phyloP scores from a whole-genome alignment of 139 green algal genomes.

The Coelastrella sp. region DNA sequence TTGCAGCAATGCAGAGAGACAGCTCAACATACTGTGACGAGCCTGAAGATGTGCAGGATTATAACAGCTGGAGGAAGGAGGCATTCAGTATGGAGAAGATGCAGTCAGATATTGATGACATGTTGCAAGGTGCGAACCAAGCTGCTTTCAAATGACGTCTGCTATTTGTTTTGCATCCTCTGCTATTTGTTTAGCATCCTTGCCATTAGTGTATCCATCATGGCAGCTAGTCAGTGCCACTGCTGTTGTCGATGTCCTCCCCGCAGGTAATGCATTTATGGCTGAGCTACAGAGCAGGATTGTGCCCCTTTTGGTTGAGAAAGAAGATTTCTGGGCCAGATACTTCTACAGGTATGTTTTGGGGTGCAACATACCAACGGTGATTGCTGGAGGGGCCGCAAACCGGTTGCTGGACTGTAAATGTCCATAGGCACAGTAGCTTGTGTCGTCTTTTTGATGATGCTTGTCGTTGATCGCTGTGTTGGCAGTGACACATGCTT shows the following conservation, averaged over 20 bases:
- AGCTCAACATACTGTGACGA: slow-evolving; percentile 95
- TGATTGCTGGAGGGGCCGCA: too few species aligned
- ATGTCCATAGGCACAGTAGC: too few species aligned
- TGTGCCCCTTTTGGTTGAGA: slow-evolving; percentile 92
- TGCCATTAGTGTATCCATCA: too few species aligned
- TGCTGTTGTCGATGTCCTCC: neutral
- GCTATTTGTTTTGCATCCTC: too few species aligned
- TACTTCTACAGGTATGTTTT: slow-evolving; percentile 93
- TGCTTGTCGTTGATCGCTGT: too few species aligned
- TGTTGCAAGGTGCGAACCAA: slow-evolving; percentile 66
- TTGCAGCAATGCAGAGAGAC: slow-evolving; percentile 89
- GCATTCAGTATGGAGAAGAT: slow-evolving; percentile 67
- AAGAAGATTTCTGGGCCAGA: slow-evolving; percentile 92
- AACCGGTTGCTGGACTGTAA: too few species aligned
- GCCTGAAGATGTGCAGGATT: slow-evolving; percentile 87
- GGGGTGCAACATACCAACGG: neutral
- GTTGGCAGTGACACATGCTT: too few species aligned
- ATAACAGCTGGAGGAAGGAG: slow-evolving; percentile 54
- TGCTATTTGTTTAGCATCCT: too few species aligned
- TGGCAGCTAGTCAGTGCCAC: too few species aligned
- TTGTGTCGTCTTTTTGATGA: too few species aligned
- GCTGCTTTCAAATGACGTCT: too few species aligned
- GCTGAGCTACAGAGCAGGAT: slow-evolving; percentile 84
- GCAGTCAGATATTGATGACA: slow-evolving; percentile 71
- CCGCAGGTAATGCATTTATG: slow-evolving; percentile 78